phyloP scores from a whole-genome alignment of 2,329 filamentous ascomycete genomes.

The Sarocladium brachiariae region DNA sequence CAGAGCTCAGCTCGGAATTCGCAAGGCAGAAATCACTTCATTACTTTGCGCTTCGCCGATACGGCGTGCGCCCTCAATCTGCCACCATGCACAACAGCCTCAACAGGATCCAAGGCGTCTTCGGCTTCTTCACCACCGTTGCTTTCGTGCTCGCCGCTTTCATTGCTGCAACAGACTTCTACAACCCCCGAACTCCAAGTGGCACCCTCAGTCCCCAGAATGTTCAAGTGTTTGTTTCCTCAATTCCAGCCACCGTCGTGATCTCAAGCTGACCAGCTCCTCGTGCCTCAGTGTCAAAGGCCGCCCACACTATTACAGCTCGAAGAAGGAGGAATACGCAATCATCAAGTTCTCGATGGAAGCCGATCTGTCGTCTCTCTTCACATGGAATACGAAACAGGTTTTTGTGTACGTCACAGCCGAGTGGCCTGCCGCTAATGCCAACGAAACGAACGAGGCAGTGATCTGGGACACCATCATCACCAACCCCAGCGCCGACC shows the following conservation, averaged over 20 bases:
- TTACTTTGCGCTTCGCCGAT: neutral
- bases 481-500: constrained; percentile 60
- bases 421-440: constrained; percentile 45
- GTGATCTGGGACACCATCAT: constrained; percentile 98
- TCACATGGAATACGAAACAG: constrained; percentile 99
- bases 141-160: constrained; percentile 72
- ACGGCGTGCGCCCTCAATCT: constrained; percentile 9
- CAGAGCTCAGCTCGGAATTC: neutral
- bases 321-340: constrained; percentile 92
- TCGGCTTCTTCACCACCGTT: constrained; percentile 97
- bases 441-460: constrained; percentile 55
- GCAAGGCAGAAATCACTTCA: neutral
- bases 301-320: constrained; percentile 90
- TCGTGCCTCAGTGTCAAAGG: constrained; percentile 64
- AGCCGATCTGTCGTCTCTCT: constrained; percentile 83
- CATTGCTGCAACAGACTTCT: constrained; percentile 74
- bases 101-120: constrained; percentile 82
- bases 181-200: constrained; percentile 60
- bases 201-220: constrained; percentile 61
- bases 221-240: constrained; percentile 68
- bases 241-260: neutral
- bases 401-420: constrained; percentile 95
- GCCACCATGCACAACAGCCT: constrained; percentile 77
- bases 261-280: constrained; percentile 6
- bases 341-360: constrained; percentile 90